Base-by-base conservation (phyloP, 768 basidiomycete genomes). In the Pleurotus eryngii region DNA sequence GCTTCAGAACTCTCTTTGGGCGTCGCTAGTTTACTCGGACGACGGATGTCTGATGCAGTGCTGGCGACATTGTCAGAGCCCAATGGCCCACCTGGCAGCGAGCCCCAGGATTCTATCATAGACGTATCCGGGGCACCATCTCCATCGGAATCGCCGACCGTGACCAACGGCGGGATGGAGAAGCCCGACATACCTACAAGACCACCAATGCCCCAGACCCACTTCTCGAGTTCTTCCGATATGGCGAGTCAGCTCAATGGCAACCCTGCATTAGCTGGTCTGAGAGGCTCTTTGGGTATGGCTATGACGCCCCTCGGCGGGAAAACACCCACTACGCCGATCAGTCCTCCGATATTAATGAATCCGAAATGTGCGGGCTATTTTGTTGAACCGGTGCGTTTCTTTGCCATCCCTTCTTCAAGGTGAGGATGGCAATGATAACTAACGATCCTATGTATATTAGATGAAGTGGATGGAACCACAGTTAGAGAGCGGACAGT, bases 391-490 rank as follows among this genome's bases (percentile, higher is more conserved):
- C 94, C 95, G 35, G 93, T 97, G 65, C 63, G 90, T 79, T 6
- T 18, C 18, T 57, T 47, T 22, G 11, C 18, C 27, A 18, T 49
- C 17, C 57, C 17, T n/a, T n/a, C n/a, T 35, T 9, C 30, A 35
- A 3, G 30, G 30, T 11, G 30, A 3, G 30, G 24, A 26, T 54
- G 48, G 18, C 15, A 20, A 9, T 8, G 6, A 6, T 20, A 59
- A 8, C 35, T 8, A 49, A 24, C 24, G 40, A 22, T 9, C 50
- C 9, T 22, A 49, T 26, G 39, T 42, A 30, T 57, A 17, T 4
- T 61, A 92, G 94, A 87, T 97, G 84, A 88, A 86, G 65, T 99
- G 96, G 97, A 99, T 99, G 96, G 86, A 93, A 49, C 80, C 86
- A 4, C 82, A 89, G 63, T 74, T 98, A 7, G 78, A 84, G 37